Evolutionary conservation across 202 grass and related monocot species (phyloP), one percentile per base, ranked within the genome.

Genomic region (Schoenoplectus tabernaemontani): DNA sequence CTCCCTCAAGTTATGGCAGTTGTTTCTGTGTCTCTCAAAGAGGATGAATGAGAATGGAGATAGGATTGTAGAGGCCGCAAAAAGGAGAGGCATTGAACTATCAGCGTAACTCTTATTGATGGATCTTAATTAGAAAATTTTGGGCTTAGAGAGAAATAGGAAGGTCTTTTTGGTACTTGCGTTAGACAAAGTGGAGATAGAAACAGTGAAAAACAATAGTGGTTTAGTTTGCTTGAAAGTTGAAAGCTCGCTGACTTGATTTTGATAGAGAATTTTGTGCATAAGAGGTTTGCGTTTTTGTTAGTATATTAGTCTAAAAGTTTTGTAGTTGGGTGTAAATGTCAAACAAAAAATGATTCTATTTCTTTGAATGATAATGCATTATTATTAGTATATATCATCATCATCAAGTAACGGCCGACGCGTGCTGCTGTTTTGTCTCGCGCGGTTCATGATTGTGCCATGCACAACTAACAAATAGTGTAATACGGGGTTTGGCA

Each of bases 1-100:
- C 82, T 99, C 96, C 54, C 64, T 77, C 82, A 88, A 82, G 76
- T 65, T 99, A 42, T 99, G 96, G 96, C 83, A 93, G 0, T 81
- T 84, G 2, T 87, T 89, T 70, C 33, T 95, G 41, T 84, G 67
- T 60, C 36, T 74, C 36, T 88, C 84, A 38, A 95, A 89, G 74
- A 64, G 68, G 17, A 82, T 46, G 41, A 80, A 83, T 17, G 76
- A 64, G 68, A 85, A 75, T 82, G 60, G 53, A 12, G 90, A 95
- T 76, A 78, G 78, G 57, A 86, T 95, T 4, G 33, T 86, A 36
- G 92, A 92, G 82, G 88, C 88, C 4, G 96, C 91, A 9, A 86
- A 84, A 83, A 89, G 89, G 75, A 88, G 90, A 33, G 91, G 96
- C 37, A 78, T 99, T 0, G 89, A 89, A 82, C 76, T 97, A 74